Evolutionary conservation across 2,329 filamentous ascomycete genomes (phyloP).

Genomic region (Emergomyces africanus): DNA sequence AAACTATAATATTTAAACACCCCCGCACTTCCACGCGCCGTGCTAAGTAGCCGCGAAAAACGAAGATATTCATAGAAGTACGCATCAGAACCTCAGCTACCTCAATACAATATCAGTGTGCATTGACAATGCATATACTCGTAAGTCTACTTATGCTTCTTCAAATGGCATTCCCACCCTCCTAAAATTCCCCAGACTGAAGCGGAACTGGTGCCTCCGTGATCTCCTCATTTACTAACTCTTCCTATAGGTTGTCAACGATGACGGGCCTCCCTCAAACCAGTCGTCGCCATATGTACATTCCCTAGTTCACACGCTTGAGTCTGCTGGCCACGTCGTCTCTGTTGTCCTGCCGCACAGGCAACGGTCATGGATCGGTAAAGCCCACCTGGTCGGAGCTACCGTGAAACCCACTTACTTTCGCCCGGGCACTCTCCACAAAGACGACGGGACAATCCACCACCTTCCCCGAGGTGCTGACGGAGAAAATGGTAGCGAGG

Average conservation of each 20-base stretch:
- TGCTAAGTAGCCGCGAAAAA: background rate
- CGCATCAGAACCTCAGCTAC: background rate
- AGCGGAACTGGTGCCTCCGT: background rate
- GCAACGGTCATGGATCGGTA: constrained; percentile 96
- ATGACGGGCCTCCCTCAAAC: constrained; percentile 67
- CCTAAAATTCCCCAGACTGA: constrained; percentile 2
- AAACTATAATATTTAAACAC: too few species aligned
- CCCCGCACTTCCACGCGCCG: background rate
- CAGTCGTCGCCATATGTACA: constrained; percentile 72
- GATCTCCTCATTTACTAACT: background rate
- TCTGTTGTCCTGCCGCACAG: constrained; percentile 83
- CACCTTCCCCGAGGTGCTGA: constrained; percentile 41
- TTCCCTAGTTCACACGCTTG: constrained; percentile 56
- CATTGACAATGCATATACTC: constrained; percentile 37
- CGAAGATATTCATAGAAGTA: background rate
- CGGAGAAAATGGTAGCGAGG: constrained; percentile 38
- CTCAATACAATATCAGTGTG: background rate
- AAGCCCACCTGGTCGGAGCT: constrained; percentile 90
- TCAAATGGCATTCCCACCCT: background rate
- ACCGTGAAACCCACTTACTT: constrained; percentile 77
- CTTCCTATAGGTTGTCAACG: constrained; percentile 42
- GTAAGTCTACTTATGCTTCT: constrained; percentile 22
- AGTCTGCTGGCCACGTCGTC: constrained; percentile 67
- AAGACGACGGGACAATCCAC: constrained; percentile 57
- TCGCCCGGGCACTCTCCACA: constrained; percentile 48